Base-by-base conservation (phyloP, 163 green algal species). In the Chlamydomonas reinhardtii region DNA sequence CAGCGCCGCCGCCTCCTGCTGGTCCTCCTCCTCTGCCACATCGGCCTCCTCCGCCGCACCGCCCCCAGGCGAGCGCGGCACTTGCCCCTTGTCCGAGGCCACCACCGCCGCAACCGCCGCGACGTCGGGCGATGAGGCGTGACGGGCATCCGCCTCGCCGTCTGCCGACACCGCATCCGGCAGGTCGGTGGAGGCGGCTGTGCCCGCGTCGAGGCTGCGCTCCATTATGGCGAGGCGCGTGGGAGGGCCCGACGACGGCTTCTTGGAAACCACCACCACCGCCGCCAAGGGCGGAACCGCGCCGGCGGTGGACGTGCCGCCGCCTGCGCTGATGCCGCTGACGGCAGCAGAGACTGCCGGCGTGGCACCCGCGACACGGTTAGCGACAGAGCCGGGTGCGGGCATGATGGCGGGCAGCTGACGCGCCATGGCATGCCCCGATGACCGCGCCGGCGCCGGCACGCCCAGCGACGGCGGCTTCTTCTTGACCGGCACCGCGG, bases 341-440 rank as follows among this genome's bases (percentile, higher is more conserved):
- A 15, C 16, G 14, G 31, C 17, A 29, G 31, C 69, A 0, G 34
- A 31, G 19, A 12, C 22, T 0, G 69, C 69, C 9, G 69, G 34
- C 34, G 69, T 48, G 24, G 31, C 37, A 37, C 37, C 37, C 32
- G 62, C 39, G 32, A 5, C 29, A 43, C 24, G 39, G 19, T 65
- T 20, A 39, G 39, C 39, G 64, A 32, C 14, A 11, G 52, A 27
- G 22, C 34, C 32, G 24, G 34, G 61, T 9, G 56, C 54, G 14
- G 80, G 79, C 25, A 65, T 31, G 69, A 78, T 78, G 69, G 79
- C 68, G 2, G 79, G 79, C 52, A 78, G 54, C 79, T 77, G 79
- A n/a, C 68, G 48, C 22, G 32, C 34, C 29, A 34, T 54, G 0
- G 20, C 48, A 2, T 76, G 43, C n/a, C 64, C 62, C 17, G 37